Evolutionary conservation across 192 early-diverging fungal species (phyloP), one percentile per base, ranked within the genome.

Genomic region (Backusella luteola): DNA sequence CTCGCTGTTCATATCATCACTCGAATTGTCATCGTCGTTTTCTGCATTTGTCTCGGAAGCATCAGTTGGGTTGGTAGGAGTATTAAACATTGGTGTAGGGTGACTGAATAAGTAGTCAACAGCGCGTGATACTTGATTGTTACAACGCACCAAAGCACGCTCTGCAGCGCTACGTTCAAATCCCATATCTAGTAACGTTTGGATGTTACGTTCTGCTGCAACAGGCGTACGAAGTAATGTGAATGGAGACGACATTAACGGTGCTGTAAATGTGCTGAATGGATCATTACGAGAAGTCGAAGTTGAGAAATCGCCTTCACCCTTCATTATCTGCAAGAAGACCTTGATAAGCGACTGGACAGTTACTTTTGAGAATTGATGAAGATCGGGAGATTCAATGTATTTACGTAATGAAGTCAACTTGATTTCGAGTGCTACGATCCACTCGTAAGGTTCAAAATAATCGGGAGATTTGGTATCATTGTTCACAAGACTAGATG

Each of bases 141-240:
- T 85, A 69, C 89, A 91, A 2, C 95, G 89, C 34, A 90, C 84
- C 36, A 99, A 80, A 5, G 96, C 96, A 26, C 81, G 85, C 76
- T 93, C 94, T 1, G 96, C 94, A 11, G 91, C 91, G 21, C 85
- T 83, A 12, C 91, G 85, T 4, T 91, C 83, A 79, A 97, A 99
- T 0, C 97, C 97, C 95, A 99, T 95, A 29, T 94, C 91, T 15
- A 91, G 79, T 15, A 98, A 84, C 52, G 91, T 90, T n/a, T 89
- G 84, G 17, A 97, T 83, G 41, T 85, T 83, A 9, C 83, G 84
- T 34, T 87, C 86, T 82, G 94, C 90, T 5, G 94, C 86, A 34
- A 88, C 84, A 26, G 56, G 56, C 21, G 85, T 77, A 11, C 83
- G 81, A 21, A 71, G 56, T 7, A 77, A 63, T 17, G 73, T 66